Percentiles rank a stretch among this genome's conserved stretches.
phyloP scores from a whole-genome alignment of 345 rosid genomes.

The Citrus australasica region DNA sequence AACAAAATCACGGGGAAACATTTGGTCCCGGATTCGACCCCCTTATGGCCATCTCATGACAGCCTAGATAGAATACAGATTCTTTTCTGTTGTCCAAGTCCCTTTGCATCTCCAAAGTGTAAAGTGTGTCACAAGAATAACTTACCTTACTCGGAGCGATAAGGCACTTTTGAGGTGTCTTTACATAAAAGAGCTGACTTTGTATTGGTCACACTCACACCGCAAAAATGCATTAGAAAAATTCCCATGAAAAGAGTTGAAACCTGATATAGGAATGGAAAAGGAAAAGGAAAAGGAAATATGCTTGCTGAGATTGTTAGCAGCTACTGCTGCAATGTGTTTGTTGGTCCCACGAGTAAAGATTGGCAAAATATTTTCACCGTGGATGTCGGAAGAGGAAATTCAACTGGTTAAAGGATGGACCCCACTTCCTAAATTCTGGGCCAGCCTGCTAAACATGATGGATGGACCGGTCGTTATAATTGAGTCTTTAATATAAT shows the following conservation, averaged over 20 bases:
- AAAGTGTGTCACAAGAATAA: constrained; percentile 11
- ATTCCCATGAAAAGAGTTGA: not conserved
- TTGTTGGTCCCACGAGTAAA: not conserved
- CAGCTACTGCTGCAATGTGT: not conserved
- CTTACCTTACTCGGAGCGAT: not conserved
- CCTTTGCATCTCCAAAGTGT: not conserved
- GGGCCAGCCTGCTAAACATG: not conserved
- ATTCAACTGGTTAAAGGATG: not conserved
- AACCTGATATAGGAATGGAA: not conserved
- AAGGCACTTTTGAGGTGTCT: not conserved
- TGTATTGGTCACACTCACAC: not conserved
- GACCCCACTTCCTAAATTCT: constrained; percentile 6
- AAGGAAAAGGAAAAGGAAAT: too few species aligned
- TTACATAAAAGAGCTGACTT: not conserved
- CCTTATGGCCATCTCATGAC: not conserved
- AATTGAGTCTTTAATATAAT: not conserved
- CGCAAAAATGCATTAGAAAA: not conserved
- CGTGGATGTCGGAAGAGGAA: not conserved
- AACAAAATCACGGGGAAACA: not conserved
- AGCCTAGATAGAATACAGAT: not conserved
- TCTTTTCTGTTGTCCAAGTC: not conserved
- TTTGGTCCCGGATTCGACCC: not conserved
- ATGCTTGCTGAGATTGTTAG: not conserved
- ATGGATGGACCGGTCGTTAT: not conserved
- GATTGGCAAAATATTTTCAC: not conserved